A percentile compares a stretch with the other conserved stretches of the same genome.
Evolutionary conservation across 1,284 basidiomycete genomes (phyloP).

Genomic region (Erythrobasidium hasegawianum): DNA sequence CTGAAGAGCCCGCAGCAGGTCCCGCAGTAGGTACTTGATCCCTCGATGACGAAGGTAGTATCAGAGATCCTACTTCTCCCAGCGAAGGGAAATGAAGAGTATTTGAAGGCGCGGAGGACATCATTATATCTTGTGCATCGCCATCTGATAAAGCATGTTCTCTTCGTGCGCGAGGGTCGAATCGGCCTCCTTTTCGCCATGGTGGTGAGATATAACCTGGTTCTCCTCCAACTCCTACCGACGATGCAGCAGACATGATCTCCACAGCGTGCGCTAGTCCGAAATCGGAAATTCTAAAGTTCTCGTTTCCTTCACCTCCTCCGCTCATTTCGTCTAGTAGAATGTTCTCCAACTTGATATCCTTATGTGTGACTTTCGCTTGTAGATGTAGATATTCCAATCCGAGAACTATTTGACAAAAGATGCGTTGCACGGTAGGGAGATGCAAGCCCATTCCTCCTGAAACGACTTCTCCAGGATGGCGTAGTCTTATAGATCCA

Average conservation of each 20-base stretch:
- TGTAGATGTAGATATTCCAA: slow-evolving; percentile 79
- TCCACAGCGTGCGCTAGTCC: slow-evolving; percentile 58
- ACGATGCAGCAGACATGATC: slow-evolving; percentile 35
- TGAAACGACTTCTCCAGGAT: not conserved
- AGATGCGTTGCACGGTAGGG: slow-evolving; percentile 70
- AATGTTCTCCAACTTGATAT: slow-evolving; percentile 96
- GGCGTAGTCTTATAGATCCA: slow-evolving; percentile 9
- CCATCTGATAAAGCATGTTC: slow-evolving; percentile 30
- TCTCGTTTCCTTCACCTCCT: slow-evolving; percentile 36
- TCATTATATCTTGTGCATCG: slow-evolving; percentile 9
- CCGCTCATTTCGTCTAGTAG: slow-evolving; percentile 75
- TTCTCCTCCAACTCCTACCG: not conserved
- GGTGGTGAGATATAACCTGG: too few relatives aligned
- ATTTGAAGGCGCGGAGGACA: slow-evolving; percentile 34
- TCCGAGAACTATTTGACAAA: slow-evolving; percentile 81
- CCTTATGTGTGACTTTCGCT: slow-evolving; percentile 75
- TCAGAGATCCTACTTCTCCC: slow-evolving; percentile 12
- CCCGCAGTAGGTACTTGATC: too few relatives aligned
- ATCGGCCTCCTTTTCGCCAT: not conserved
- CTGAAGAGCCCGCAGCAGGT: too few relatives aligned
- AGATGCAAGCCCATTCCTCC: slow-evolving; percentile 38
- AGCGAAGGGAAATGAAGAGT: slow-evolving; percentile 15
- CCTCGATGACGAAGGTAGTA: slow-evolving; percentile 8
- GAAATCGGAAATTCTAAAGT: slow-evolving; percentile 77
- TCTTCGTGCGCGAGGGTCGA: slow-evolving; percentile 1